A percentile compares a stretch with the other conserved stretches of the same genome.
Conservation (phyloP, 805 yeast species). For the Metschnikowia lochheadii region DNA sequence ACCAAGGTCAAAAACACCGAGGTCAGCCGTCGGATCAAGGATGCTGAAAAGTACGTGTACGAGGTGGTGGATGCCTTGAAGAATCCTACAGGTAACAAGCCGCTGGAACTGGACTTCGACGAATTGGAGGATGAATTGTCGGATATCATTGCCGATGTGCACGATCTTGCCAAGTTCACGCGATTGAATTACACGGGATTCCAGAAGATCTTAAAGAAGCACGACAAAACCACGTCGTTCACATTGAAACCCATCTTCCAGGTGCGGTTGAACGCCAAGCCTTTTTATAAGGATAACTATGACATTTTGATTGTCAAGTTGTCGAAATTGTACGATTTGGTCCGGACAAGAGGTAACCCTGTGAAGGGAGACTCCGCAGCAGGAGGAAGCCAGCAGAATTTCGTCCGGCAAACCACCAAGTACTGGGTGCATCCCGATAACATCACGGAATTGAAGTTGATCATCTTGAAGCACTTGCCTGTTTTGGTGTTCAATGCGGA, state of each 20-base stretch:
- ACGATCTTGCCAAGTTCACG: slow-evolving; percentile 91
- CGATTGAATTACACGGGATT: slow-evolving; percentile 95
- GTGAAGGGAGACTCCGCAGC: slow-evolving; percentile 93
- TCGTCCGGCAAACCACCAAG: slow-evolving; percentile 96
- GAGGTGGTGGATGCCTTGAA: slow-evolving; percentile 53
- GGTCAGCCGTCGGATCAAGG: slow-evolving; percentile 78
- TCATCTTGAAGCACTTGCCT: slow-evolving; percentile 90
- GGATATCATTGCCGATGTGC: slow-evolving; percentile 94
- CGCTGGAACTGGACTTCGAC: slow-evolving; percentile 41
- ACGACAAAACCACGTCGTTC: slow-evolving; percentile 76
- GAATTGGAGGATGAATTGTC: slow-evolving; percentile 42
- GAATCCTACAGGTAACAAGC: slow-evolving; percentile 37
- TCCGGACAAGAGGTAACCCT: slow-evolving; percentile 94
- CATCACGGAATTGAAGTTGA: slow-evolving; percentile 90
- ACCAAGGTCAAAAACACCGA: slow-evolving; percentile 86
- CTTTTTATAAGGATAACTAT: slow-evolving; percentile 93
- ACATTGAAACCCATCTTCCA: slow-evolving; percentile 88
- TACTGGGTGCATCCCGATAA: slow-evolving; percentile 99
- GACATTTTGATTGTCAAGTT: slow-evolving; percentile 85
- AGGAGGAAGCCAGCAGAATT: slow-evolving; percentile 97
- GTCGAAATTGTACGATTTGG: slow-evolving; percentile 84
- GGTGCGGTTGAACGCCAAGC: slow-evolving; percentile 87
- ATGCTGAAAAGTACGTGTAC: slow-evolving; percentile 68
- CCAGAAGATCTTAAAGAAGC: slow-evolving; percentile 94
- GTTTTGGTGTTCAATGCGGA: slow-evolving; percentile 94